Base-by-base conservation (phyloP, 225 moss, liverwort and hornwort species). In the Physcomitrium patens region DNA sequence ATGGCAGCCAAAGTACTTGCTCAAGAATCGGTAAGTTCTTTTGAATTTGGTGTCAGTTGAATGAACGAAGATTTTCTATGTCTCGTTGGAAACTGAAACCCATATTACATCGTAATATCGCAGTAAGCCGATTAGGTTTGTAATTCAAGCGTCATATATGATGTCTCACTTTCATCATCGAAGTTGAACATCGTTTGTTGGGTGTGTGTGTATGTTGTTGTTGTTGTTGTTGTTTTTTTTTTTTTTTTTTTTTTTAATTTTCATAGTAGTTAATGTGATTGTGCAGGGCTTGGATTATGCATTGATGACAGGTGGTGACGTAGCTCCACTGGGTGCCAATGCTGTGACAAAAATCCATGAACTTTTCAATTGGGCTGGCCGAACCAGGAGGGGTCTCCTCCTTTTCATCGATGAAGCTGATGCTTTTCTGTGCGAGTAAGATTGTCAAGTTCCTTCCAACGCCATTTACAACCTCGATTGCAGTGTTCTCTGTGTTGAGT, bases 291-390 rank as follows among this genome's bases (percentile, higher is more conserved):
- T 99, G 88, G 97, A 95, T 71, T 99, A 99, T 76, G 97, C 97
- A 26, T 82, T 95, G 61, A 99, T 99, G 97, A 99, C 97, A 67
- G 97, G 97, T 71, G 97, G 97, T 74, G 97, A 99, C 71, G 95
- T 99, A 59, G 91, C 93, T 67, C 97, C 97, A 27, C 65, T 99
- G 53, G 97, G 97, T 50, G 82, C 93, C 23, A 89, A 86, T 65
- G 94, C 97, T 19, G 97, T 99, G 19, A 99, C 97, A 42, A 99
- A 91, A 70, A 90, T 95, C 68, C 94, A 95, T 65, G 94, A 99
- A 82, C 77, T 99, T 77, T 99, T 99, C 43, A 90, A 99, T 77
- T 99, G 97, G 97, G 93, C 97, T 49, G 88, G 90, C 67, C 87
- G 78, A 81, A 87, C 86, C 62, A 91, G 78, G 68, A 94, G 88